Evolutionary conservation across 1,139 yeast species (phyloP).

Genomic region (Candida sanyaensis): DNA sequence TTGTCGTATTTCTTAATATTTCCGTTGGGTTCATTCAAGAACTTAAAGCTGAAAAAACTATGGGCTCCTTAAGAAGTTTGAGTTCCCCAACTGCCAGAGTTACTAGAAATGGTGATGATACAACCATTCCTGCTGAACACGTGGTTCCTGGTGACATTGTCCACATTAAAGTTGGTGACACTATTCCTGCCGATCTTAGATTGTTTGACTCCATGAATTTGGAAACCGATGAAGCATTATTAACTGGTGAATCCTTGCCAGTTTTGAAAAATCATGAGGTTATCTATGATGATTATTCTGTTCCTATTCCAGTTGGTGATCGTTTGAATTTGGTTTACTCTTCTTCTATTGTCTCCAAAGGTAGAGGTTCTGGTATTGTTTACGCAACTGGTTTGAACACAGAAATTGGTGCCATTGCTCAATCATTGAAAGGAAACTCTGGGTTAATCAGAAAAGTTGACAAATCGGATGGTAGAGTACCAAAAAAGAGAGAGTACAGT

Average conservation of each 20-base stretch:
- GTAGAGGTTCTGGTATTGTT: slow-evolving; percentile 73
- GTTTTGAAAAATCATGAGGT: slow-evolving; percentile 53
- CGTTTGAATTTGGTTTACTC: slow-evolving; percentile 72
- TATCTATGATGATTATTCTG: slow-evolving; percentile 34
- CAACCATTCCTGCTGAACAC: slow-evolving; percentile 60
- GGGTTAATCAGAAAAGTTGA: slow-evolving; percentile 23
- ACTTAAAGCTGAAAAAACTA: slow-evolving; percentile 74
- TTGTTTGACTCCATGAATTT: slow-evolving; percentile 62
- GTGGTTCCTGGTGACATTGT: slow-evolving; percentile 81
- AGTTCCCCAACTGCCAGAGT: slow-evolving; percentile 77
- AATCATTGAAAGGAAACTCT: slow-evolving; percentile 47
- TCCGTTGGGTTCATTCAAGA: slow-evolving; percentile 73
- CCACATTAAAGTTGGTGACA: slow-evolving; percentile 69
- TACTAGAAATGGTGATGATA: slow-evolving; percentile 61
- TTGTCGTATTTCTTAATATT: slow-evolving; percentile 67
- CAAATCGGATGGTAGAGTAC: slow-evolving; percentile 19
- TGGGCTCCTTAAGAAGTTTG: slow-evolving; percentile 71
- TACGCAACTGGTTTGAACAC: slow-evolving; percentile 69
- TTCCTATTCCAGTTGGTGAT: slow-evolving; percentile 69
- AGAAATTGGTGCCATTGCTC: slow-evolving; percentile 78
- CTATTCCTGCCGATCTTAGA: slow-evolving; percentile 77
- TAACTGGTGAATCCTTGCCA: slow-evolving; percentile 82
- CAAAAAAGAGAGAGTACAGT: slow-evolving; percentile 42
- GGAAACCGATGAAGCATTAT: slow-evolving; percentile 78
- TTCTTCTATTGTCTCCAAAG: slow-evolving; percentile 73